phyloP scores from a whole-genome alignment of 805 yeast species.

The Candida vartiovaarae region DNA sequence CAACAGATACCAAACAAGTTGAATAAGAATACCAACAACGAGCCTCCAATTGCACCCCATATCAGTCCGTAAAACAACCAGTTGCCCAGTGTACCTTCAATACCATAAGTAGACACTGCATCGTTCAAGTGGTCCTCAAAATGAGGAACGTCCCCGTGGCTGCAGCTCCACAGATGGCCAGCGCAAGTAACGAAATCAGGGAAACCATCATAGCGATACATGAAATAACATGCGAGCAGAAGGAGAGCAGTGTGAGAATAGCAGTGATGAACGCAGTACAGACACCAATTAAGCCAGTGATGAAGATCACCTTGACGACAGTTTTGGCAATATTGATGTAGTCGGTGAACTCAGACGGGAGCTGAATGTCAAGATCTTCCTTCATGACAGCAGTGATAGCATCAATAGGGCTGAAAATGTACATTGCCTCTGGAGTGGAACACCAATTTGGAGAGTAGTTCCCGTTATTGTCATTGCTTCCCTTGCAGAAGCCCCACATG shows the following conservation, averaged over 20 bases:
- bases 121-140: conserved; percentile 47
- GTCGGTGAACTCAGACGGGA: conserved; percentile 49
- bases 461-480: conserved; percentile 17
- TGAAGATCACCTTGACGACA: conserved; percentile 52
- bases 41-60: conserved; percentile 56
- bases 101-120: conserved; percentile 42
- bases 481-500: conserved; percentile 59
- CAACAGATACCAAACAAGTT: conserved; percentile 33
- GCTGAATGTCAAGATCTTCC: conserved; percentile 17
- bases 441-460: conserved; percentile 39
- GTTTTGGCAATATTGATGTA: conserved; percentile 38
- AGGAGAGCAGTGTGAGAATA: conserved; percentile 37
- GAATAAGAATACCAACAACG: conserved; percentile 32
- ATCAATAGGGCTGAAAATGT: conserved; percentile 45
- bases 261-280: conserved; percentile 34
- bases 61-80: conserved; percentile 46
- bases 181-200: conserved; percentile 31
- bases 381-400: conserved; percentile 22
- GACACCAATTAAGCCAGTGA: conserved; percentile 45
- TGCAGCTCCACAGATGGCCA: conserved; percentile 43
- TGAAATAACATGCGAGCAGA: conserved; percentile 39
- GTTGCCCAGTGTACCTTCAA: conserved; percentile 42
- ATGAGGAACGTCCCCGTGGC: conserved; percentile 56
- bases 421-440: conserved; percentile 46
- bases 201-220: conserved; percentile 39